Evolutionary conservation across 306 rosid genomes (phyloP), one percentile per base, ranked within the genome.

Genomic region (Quercus cerris): DNA sequence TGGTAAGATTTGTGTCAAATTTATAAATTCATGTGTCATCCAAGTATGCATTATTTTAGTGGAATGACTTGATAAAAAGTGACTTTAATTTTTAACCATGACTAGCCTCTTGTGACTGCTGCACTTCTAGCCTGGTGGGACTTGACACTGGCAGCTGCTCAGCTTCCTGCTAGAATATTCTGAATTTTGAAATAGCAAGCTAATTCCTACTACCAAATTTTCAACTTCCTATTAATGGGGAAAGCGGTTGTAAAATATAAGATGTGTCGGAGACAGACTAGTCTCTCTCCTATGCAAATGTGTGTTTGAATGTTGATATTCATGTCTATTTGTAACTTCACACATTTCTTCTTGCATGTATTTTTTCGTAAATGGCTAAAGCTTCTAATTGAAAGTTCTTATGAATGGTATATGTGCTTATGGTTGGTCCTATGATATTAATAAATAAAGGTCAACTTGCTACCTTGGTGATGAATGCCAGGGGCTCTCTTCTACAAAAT

Each of bases 1-100:
- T 91, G 98, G 98, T 93, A 84, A 77, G 15, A 27, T 71, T 17
- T 63, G 18, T 27, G 11, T 49, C 23, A 73, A 77, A 59, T 67
- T 46, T 77, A 54, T 15, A 35, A 0, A 23, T 22, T 28, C 57
- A 54, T 12, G 11, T 58, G 44, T 74, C 72, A 35, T 76, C 22
- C 12, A 28, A 71, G 54, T 17, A 38, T 61, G 33, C 27, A n/a
- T 51, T 76, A 62, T 3, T 41, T 57, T 54, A 11, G 56, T 56
- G 30, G 31, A 67, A 57, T 51, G 30, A 49, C 55, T 58, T 30
- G 35, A 66, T 61, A 8, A 74, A 8, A 74, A 66, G 74, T 52
- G 78, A 33, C 55, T 38, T 56, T 78, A 30, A 3, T 51, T 57
- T 67, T 63, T n/a, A 57, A 73, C 55, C 74, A 66, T 77, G 25